Base-by-base conservation (phyloP, 805 yeast genomes). In the Candida hungchunana region DNA sequence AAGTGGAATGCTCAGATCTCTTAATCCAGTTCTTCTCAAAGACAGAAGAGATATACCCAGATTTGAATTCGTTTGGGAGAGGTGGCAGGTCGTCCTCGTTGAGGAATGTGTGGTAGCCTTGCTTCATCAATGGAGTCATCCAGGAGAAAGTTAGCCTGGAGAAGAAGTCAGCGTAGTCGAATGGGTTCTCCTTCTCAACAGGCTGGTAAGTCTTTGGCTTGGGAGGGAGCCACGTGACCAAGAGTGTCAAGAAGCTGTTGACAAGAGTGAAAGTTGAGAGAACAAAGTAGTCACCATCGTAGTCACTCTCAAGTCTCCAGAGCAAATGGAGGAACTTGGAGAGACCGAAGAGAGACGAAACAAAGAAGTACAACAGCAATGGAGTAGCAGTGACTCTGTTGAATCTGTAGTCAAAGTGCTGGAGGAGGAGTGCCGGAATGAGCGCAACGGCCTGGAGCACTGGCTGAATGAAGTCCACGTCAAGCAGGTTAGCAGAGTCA, bases 101-200 rank as follows among this genome's bases (percentile, higher is more conserved):
- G 51, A 78, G 75, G 41, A 48, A 63, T 39, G 78, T 75, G 26
- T 67, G 60, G 51, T 80, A 82, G 17, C 97, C 97, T 31, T 73
- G 73, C 50, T 67, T 75, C 85, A 93, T 88, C 55, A 93, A 64
- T 4, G 78, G 79, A 8, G 89, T 78, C 95, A 93, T 86, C 97
- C 98, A 93, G 19, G 80, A 64, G 59, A 93, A 93, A 0, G 95
- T 80, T 32, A 90, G 64, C 37, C 73, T 66, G 2, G 95, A 79
- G 51, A 90, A 80, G 18, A 89, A 62, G 56, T 89, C 80, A 2
- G 73, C 71, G 14, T 56, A 50, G 43, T 64, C 67, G 26, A 58
- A 60, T 15, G 71, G 72, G 40, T 52, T 48, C 21, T 47, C 58
- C 30, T 58, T 55, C 29, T 48, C 55, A 6, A 62, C 42, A 18